These are phyloP conservation scores for Nemania bipapillata DNA, from an alignment of 2,329 filamentous ascomycete genomes.

Conservation along the genomic window DNA sequence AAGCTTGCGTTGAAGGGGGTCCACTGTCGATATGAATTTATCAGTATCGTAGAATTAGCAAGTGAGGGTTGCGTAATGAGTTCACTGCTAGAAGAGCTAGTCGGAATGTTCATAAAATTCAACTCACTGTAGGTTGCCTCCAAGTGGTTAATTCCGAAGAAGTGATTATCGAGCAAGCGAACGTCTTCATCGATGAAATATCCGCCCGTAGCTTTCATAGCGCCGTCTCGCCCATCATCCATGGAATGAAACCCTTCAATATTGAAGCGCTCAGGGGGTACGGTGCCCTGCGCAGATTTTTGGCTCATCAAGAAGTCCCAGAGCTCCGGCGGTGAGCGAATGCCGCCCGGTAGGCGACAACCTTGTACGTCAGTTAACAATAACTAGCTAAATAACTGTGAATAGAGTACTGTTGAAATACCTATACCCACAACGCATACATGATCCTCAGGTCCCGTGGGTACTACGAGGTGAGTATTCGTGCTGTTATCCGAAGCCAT, in stretches of 20 bases:
- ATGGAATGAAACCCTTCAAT: slow-evolving; percentile 35
- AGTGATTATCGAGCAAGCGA: slow-evolving; percentile 32
- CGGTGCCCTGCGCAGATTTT: slow-evolving; percentile 20
- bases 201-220: slow-evolving; percentile 28
- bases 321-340: slow-evolving; percentile 16
- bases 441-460: background rate
- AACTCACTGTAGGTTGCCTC: slow-evolving; percentile 28
- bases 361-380: slow-evolving; percentile 6
- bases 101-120: too few relatives aligned
- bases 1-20: slow-evolving; percentile 52
- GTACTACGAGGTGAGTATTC: background rate
- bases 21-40: too few relatives aligned
- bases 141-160: slow-evolving; percentile 35
- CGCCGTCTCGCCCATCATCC: slow-evolving; percentile 8
- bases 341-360: slow-evolving; percentile 34
- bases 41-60: too few relatives aligned
- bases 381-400: slow-evolving; percentile 1
- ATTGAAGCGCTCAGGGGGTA: slow-evolving; percentile 32
- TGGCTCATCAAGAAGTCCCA: slow-evolving; percentile 35
- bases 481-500: background rate
- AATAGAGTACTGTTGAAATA: background rate
- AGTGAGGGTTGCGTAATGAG: too few relatives aligned
- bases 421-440: slow-evolving; percentile 5
- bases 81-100: too few relatives aligned
- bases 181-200: slow-evolving; percentile 44